Conservation (phyloP, 2,329 filamentous ascomycete species). For the Paecilomyces variotii region DNA sequence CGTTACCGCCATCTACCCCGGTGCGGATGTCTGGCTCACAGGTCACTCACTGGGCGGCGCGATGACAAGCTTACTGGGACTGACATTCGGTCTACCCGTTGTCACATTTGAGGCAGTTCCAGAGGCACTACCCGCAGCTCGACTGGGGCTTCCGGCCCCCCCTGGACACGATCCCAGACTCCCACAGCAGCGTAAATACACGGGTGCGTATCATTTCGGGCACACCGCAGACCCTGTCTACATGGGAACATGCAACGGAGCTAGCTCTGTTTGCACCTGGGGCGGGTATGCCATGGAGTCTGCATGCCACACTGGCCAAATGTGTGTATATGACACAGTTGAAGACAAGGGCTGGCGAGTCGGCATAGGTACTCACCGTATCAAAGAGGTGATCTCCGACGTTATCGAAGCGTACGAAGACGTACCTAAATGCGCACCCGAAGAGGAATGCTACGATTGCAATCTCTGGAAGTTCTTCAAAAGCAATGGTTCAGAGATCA, state of each 20-base stretch:
- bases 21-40: slow-evolving; percentile 77
- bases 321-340: slow-evolving; percentile 90
- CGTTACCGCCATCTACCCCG: slow-evolving; percentile 78
- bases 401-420: slow-evolving; percentile 76
- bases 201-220: slow-evolving; percentile 82
- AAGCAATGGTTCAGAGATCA: slow-evolving; percentile 77
- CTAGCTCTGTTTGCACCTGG: slow-evolving; percentile 79
- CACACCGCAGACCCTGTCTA: slow-evolving; percentile 94
- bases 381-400: slow-evolving; percentile 77
- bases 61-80: slow-evolving; percentile 75
- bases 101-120: slow-evolving; percentile 91
- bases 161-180: slow-evolving; percentile 65
- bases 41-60: slow-evolving; percentile 91
- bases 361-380: slow-evolving; percentile 84
- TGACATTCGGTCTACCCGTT: slow-evolving; percentile 86
- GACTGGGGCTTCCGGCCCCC: slow-evolving; percentile 77
- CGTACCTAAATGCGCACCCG: slow-evolving; percentile 67
- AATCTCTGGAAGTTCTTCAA: slow-evolving; percentile 91
- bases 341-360: slow-evolving; percentile 87
- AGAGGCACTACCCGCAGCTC: slow-evolving; percentile 75
- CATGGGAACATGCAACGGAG: slow-evolving; percentile 87
- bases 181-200: slow-evolving; percentile 63
- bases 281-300: slow-evolving; percentile 91
- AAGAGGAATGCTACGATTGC: slow-evolving; percentile 80
- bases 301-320: slow-evolving; percentile 78